Base-by-base conservation (phyloP, 1,284 basidiomycete species). In the Ceratobasidium sp. region DNA sequence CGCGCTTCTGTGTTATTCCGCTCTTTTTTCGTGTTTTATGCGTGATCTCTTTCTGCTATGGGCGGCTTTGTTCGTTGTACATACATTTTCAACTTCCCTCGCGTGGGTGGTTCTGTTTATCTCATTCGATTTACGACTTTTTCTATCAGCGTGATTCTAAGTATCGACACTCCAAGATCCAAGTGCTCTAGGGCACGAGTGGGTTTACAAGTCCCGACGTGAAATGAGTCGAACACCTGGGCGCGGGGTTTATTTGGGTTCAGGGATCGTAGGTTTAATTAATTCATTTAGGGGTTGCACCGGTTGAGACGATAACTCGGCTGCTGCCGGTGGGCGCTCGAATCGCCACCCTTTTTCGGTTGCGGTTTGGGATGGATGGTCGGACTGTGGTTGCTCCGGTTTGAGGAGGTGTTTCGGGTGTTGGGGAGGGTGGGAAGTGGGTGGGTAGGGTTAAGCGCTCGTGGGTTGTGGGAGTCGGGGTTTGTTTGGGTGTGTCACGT, bases 61-160 rank as follows among this genome's bases (percentile, higher is more conserved):
- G 49, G n/a, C 26, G 13, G 9, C 55, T 56, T 63, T 67, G 72
- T 75, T 75, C 72, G 40, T 64, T 75, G 72, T 75, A 75, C 23
- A 75, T 75, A 53, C 60, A 46, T 51, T 75, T 23, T 13, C n/a
- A n/a, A n/a, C n/a, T 51, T 67, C 51, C 44, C 12, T 15, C 28
- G 44, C 66, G 49, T 53, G 61, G 61, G 61, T 64, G 61, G 20
- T 33, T 23, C n/a, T 26, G 66, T 67, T 67, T 67, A 67, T 67
- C 33, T n/a, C 66, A 67, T 67, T 67, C 66, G 66, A 44, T 51
- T 67, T 33, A 39, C 15, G 39, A 9, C n/a, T n/a, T n/a, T 51
- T 33, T 67, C 42, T 33, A 66, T 42, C 9, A 7, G 66, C 20
- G 66, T 67, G 66, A 67, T 42, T 26, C n/a, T n/a, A 39, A 67